A percentile compares a stretch with the other conserved stretches of the same genome.
phyloP scores from a whole-genome alignment of 2,329 filamentous ascomycete genomes.

The Pseudogymnoascus sp. region DNA sequence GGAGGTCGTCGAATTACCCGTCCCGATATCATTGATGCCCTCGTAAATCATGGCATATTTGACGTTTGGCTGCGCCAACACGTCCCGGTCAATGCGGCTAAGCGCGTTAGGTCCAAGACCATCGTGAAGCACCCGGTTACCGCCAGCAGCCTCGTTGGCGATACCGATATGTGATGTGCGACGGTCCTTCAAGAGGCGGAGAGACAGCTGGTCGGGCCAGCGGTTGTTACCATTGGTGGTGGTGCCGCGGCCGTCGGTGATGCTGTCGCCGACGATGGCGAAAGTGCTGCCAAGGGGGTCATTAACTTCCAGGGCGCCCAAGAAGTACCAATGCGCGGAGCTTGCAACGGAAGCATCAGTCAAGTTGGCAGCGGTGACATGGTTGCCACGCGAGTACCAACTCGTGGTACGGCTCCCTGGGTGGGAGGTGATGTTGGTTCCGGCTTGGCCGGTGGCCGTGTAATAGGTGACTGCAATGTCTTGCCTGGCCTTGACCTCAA shows the following conservation, averaged over 20 bases:
- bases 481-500: constrained; percentile 39
- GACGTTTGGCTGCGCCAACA: constrained; percentile 46
- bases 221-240: constrained; percentile 49
- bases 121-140: constrained; percentile 52
- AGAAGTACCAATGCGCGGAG: constrained; percentile 48
- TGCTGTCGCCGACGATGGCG: constrained; percentile 55
- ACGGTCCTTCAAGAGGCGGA: constrained; percentile 33
- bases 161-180: constrained; percentile 37
- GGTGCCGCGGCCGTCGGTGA: constrained; percentile 56
- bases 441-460: constrained; percentile 45
- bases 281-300: constrained; percentile 36
- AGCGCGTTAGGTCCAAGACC: constrained; percentile 51
- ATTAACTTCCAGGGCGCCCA: constrained; percentile 50
- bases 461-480: constrained; percentile 51
- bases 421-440: constrained; percentile 49
- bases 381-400: constrained; percentile 46
- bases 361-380: constrained; percentile 36
- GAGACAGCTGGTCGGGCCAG: constrained; percentile 40
- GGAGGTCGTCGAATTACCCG: constrained; percentile 31
- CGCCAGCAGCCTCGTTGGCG: constrained; percentile 54
- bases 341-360: constrained; percentile 14
- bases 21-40: constrained; percentile 58
- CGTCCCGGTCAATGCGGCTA: constrained; percentile 50
- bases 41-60: constrained; percentile 51
- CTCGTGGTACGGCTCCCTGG: constrained; percentile 52